Conservation (phyloP, 2,329 filamentous ascomycete genomes). For the Coleophoma eucalyptorum region DNA sequence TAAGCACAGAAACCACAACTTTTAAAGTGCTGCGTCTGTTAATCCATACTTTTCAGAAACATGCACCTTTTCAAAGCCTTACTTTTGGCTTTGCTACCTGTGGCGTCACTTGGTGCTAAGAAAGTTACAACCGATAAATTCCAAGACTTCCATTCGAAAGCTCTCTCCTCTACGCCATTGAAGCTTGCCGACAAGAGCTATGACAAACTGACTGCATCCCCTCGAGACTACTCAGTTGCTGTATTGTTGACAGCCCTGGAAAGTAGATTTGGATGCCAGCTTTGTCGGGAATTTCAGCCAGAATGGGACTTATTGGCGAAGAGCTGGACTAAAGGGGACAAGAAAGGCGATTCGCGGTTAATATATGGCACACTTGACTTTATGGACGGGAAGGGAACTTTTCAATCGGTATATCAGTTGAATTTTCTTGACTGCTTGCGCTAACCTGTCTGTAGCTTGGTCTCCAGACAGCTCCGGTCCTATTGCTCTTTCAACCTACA, state of each 20-base stretch:
- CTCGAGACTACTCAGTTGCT: conserved; percentile 79
- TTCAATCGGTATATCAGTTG: conserved; percentile 66
- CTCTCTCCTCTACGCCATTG: conserved; percentile 61
- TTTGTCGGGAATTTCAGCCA: conserved; percentile 88
- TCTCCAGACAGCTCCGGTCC: conserved; percentile 89
- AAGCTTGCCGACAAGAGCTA: conserved; percentile 77
- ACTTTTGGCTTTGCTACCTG: conserved; percentile 58
- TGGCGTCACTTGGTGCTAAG: conserved; percentile 59
- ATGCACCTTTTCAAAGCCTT: conserved; percentile 69
- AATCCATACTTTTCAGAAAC: conserved; percentile 25
- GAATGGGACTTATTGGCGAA: conserved; percentile 87
- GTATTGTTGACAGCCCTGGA: conserved; percentile 87
- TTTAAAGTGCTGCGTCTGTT: conserved; percentile 5
- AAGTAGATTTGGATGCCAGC: conserved; percentile 73
- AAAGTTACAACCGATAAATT: conserved; percentile 65
- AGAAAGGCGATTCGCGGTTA: conserved; percentile 65
- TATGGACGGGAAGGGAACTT: conserved; percentile 74
- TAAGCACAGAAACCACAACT: too few species aligned
- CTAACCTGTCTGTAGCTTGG: conserved; percentile 59
- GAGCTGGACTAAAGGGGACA: conserved; percentile 86
- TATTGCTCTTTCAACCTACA: conserved; percentile 85
- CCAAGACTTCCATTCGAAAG: conserved; percentile 64
- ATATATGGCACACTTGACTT: conserved; percentile 89
- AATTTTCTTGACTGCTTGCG: not conserved
- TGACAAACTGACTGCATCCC: conserved; percentile 67